phyloP scores from a whole-genome alignment of 352 stramenopile genomes.

The Phytopythium delawarense region DNA sequence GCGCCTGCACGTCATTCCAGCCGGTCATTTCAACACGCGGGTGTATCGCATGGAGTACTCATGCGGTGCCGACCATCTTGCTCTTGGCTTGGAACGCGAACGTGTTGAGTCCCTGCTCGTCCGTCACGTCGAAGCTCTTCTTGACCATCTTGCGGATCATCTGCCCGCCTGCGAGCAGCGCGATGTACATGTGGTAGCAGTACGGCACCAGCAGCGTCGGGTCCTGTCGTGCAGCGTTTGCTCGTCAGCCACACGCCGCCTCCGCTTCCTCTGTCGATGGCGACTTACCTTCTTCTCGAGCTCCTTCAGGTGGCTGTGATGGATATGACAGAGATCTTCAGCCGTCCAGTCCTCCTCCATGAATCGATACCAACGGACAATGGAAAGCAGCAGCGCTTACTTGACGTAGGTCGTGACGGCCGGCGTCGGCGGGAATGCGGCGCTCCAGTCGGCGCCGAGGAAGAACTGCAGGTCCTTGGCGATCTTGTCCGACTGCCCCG shows the following conservation, averaged over 20 bases:
- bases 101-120: conserved; percentile 39
- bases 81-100: conserved; percentile 54
- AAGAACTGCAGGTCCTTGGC: conserved; percentile 60
- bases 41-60: background rate
- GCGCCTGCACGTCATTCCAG: conserved; percentile 15
- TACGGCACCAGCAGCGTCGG: conserved; percentile 59
- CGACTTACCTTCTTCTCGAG: conserved; percentile 40
- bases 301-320: conserved; percentile 40
- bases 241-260: background rate
- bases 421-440: conserved; percentile 43
- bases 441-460: conserved; percentile 54
- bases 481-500: conserved; percentile 46
- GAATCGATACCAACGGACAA: background rate
- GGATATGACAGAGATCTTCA: background rate
- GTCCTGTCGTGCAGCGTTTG: conserved; percentile 22
- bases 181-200: conserved; percentile 75
- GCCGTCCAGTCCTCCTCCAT: background rate
- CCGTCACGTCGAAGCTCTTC: conserved; percentile 39
- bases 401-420: conserved; percentile 54
- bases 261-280: no score
- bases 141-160: conserved; percentile 70
- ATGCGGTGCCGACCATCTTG: conserved; percentile 24
- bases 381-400: conserved; percentile 11
- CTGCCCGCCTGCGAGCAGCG: conserved; percentile 53
- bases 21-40: background rate